Base-by-base conservation (phyloP, 768 basidiomycete species). In the Pulveroboletus sp. region DNA sequence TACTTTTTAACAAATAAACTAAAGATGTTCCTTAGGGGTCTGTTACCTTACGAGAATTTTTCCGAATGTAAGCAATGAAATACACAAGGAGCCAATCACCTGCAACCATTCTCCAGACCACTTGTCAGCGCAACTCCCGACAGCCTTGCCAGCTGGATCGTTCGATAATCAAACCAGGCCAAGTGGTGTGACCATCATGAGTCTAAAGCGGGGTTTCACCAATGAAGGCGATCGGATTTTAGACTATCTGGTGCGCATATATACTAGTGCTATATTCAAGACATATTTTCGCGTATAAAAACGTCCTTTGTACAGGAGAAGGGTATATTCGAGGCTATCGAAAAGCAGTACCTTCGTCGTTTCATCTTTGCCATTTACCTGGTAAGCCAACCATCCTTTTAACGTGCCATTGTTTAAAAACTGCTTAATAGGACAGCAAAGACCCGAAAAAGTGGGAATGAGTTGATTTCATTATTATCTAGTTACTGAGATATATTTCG, bases 281-380 rank as follows among this genome's bases (percentile, higher is more conserved):
- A 58, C 55, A 42, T 50, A 33, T 45, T 32, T 19, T 8, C 38
- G 31, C 45, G 40, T 51, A 53, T 39, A 56, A 40, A 12, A 31
- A 39, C 16, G 7, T 35, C 17, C 19, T 48, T 52, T 11, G 12
- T 40, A 16, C 45, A 93, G 91, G 91, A 94, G 68, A 72, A 81
- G 49, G 92, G 92, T 0, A 90, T 93, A 36, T 91, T 89, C 54
- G 87, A 94, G 51, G 92, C 92, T 0, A 69, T 94, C 29, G 79
- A 90, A 61, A 90, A 85, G 60, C 84, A 83, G 55, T 94, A 91
- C 67, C 78, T 94, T 39, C 82, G 80, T 40, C 89, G 85, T 58
- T 90, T 91, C 65, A 84, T 92, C 44, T 90, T 93, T 56, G 90
- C 84, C 6, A 79, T 93, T 43, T 93, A 90, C 61, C 69, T 93